phyloP scores from a whole-genome alignment of 805 yeast species.

The Candida lessepsii region DNA sequence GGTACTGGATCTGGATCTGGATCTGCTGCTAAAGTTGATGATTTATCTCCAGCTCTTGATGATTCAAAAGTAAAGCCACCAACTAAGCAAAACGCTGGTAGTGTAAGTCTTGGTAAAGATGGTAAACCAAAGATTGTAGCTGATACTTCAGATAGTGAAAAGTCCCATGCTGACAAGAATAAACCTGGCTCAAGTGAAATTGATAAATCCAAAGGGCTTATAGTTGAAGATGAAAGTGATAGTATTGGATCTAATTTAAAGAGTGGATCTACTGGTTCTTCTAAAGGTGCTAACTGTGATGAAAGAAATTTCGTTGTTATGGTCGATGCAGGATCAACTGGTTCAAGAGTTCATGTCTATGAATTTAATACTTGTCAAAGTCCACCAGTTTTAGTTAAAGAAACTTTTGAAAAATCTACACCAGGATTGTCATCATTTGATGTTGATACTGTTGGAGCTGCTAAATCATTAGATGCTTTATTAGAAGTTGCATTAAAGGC shows the following conservation, averaged over 20 bases:
- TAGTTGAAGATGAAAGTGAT: constrained; percentile 9
- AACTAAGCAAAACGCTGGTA: constrained; percentile 9
- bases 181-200: constrained; percentile 9
- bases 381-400: constrained; percentile 78
- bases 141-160: constrained; percentile 23
- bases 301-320: constrained; percentile 75
- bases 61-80: too few relatives aligned
- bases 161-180: constrained; percentile 15
- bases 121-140: constrained; percentile 22
- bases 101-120: constrained; percentile 13
- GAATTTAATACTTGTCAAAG: constrained; percentile 82
- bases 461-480: constrained; percentile 82
- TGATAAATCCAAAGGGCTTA: constrained; percentile 1
- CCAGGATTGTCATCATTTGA: constrained; percentile 91
- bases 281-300: constrained; percentile 20
- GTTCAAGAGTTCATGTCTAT: constrained; percentile 93
- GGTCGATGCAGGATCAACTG: constrained; percentile 98
- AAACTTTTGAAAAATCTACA: constrained; percentile 81
- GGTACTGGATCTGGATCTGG: background rate
- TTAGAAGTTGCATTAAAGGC: constrained; percentile 69
- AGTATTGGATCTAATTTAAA: constrained; percentile 2
- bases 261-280: too few relatives aligned
- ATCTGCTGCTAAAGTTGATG: background rate
- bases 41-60: too few relatives aligned
- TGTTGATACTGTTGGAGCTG: constrained; percentile 80